phyloP scores from a whole-genome alignment of 2,329 filamentous ascomycete genomes.

The Aureobasidium sp. region DNA sequence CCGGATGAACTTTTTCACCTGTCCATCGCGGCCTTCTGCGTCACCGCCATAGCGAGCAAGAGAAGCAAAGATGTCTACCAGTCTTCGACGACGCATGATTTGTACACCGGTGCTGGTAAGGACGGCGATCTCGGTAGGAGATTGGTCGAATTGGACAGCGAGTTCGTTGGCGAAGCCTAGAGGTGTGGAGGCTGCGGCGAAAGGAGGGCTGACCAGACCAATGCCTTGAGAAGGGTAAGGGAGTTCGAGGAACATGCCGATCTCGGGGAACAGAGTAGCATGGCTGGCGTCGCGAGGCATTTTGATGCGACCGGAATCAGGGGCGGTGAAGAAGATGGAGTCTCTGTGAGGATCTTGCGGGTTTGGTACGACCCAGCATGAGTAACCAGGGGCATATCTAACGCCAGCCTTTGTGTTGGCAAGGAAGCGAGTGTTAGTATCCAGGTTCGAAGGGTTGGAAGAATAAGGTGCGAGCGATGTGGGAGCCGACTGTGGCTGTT shows the following conservation, averaged over 20 bases:
- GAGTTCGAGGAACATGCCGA: conserved; percentile 71
- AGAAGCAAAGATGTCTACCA: conserved; percentile 88
- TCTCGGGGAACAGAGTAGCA: conserved; percentile 62
- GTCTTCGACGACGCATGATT: conserved; percentile 69
- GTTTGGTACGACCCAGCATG: conserved; percentile 68
- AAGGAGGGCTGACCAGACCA: conserved; percentile 66
- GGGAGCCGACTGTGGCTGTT: conserved; percentile 16
- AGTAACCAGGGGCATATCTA: conserved; percentile 79
- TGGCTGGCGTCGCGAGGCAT: conserved; percentile 28
- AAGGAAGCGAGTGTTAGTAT: conserved; percentile 30
- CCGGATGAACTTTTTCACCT: conserved; percentile 76
- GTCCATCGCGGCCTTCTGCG: conserved; percentile 72
- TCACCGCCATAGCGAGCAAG: conserved; percentile 66
- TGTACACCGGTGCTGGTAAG: conserved; percentile 89
- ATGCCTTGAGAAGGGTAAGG: conserved; percentile 70
- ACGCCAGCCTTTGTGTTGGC: conserved; percentile 30
- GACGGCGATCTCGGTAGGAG: conserved; percentile 76
- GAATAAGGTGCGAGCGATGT: conserved; percentile 16
- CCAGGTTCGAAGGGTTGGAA: conserved; percentile 22
- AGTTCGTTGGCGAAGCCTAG: conserved; percentile 90
- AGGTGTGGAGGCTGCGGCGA: conserved; percentile 60
- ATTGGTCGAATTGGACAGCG: conserved; percentile 87
- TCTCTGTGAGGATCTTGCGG: conserved; percentile 36
- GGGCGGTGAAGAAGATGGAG: conserved; percentile 74
- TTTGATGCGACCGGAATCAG: conserved; percentile 78